A percentile compares a stretch with the other conserved stretches of the same genome.
These are phyloP conservation scores for Citrus australasica DNA, from an alignment of 345 rosid genomes.

Conservation along the genomic window DNA sequence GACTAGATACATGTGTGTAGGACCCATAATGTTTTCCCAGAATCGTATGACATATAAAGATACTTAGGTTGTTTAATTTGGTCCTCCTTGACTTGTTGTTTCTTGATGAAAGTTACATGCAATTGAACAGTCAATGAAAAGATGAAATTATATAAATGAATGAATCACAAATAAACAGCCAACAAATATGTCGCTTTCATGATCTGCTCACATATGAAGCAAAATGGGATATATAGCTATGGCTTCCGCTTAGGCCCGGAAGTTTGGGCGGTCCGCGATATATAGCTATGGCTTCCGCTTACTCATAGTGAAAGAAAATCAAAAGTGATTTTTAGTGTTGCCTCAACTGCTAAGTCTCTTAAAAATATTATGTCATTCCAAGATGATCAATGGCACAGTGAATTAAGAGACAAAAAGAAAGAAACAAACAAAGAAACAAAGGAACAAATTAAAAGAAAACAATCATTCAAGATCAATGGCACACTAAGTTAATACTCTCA, in stretches of 20 bases:
- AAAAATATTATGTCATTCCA: too few species aligned
- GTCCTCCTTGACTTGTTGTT: not conserved
- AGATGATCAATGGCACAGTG: too few species aligned
- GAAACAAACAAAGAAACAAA: too few species aligned
- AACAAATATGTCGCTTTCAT: not conserved
- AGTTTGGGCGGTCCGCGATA: not conserved
- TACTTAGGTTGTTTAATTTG: not conserved
- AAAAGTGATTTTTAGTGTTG: not conserved
- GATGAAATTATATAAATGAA: too few species aligned
- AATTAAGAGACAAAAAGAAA: too few species aligned
- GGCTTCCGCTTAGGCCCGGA: not conserved
- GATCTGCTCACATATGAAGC: not conserved
- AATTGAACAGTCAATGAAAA: not conserved
- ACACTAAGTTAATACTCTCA: too few species aligned
- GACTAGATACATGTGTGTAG: not conserved
- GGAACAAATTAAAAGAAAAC: too few species aligned
- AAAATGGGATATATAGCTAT: not conserved
- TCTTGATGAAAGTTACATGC: not conserved
- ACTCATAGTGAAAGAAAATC: not conserved
- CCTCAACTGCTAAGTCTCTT: not conserved
- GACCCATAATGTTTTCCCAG: not conserved
- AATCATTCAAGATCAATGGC: too few species aligned
- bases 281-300: not conserved
- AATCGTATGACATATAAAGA: not conserved
- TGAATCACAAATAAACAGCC: not conserved